phyloP scores from a whole-genome alignment of 192 early-diverging fungal genomes.

The Coemansia sp. region DNA sequence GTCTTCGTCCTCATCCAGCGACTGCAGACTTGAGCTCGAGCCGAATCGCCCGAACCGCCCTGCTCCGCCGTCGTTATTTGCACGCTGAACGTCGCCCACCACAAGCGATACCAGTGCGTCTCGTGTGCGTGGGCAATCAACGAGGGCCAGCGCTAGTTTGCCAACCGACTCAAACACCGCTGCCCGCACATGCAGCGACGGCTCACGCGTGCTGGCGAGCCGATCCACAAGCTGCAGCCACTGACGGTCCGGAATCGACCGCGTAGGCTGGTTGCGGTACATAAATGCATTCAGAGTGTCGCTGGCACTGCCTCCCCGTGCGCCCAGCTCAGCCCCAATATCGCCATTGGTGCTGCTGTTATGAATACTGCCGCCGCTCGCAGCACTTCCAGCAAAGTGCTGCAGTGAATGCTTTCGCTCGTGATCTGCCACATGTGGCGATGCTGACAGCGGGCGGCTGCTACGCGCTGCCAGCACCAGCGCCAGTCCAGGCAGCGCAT shows the following conservation, averaged over 20 bases:
- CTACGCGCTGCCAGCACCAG: constrained; percentile 34
- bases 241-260: constrained; percentile 37
- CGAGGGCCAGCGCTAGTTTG: constrained; percentile 42
- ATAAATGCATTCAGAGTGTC: constrained; percentile 6
- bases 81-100: constrained; percentile 33
- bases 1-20: constrained; percentile 13
- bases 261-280: constrained; percentile 31
- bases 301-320: background rate
- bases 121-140: constrained; percentile 40
- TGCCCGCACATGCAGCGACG: constrained; percentile 49
- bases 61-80: constrained; percentile 16
- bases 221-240: constrained; percentile 51
- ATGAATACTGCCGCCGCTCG: no score
- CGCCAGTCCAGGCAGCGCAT: constrained; percentile 52
- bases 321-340: background rate
- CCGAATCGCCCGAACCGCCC: constrained; percentile 32
- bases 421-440: background rate
- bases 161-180: constrained; percentile 54
- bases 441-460: background rate
- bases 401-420: constrained; percentile 37
- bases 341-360: background rate
- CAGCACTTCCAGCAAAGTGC: constrained; percentile 11
- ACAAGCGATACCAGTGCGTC: constrained; percentile 38
- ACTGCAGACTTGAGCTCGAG: constrained; percentile 18
- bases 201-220: constrained; percentile 49